Conservation (phyloP, 2,329 filamentous ascomycete genomes). For the Neoscytalidium dimidiatum region DNA sequence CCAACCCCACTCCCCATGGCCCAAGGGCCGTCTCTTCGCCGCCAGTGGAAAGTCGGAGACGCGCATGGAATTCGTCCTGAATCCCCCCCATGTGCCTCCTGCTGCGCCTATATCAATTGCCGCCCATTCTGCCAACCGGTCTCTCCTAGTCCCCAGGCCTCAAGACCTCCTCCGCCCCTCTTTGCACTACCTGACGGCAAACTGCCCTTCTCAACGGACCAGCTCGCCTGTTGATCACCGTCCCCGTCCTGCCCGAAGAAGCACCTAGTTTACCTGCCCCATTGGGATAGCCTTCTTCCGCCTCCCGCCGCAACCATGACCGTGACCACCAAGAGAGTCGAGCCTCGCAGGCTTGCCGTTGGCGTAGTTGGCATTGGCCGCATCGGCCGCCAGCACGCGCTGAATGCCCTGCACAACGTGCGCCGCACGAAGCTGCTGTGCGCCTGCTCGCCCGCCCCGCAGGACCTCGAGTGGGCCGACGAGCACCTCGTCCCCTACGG, state of each 20-base stretch:
- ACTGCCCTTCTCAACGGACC: not conserved
- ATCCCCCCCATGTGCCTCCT: not conserved
- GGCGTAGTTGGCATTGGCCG: constrained; percentile 54
- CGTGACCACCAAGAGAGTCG: not conserved
- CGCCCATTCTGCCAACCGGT: not conserved
- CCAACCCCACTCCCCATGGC: not conserved
- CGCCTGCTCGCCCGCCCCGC: constrained; percentile 49
- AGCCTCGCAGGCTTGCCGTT: constrained; percentile 36
- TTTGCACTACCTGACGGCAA: not conserved
- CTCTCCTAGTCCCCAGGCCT: not conserved
- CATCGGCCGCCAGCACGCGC: constrained; percentile 56
- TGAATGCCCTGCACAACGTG: constrained; percentile 49
- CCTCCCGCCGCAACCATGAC: not conserved
- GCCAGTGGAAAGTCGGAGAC: not conserved
- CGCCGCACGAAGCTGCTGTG: constrained; percentile 53
- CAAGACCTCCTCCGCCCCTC: not conserved
- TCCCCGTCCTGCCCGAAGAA: not conserved
- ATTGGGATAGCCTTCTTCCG: not conserved
- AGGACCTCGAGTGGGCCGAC: constrained; percentile 49
- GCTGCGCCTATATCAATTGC: not conserved
- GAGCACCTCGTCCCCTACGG: constrained; percentile 47
- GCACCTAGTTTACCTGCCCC: not conserved
- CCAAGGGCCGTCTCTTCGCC: not conserved
- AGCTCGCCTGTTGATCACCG: not conserved
- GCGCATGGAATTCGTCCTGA: not conserved